Evolutionary conservation across 768 basidiomycete species (phyloP).

Genomic region (Cyathus striatus): DNA sequence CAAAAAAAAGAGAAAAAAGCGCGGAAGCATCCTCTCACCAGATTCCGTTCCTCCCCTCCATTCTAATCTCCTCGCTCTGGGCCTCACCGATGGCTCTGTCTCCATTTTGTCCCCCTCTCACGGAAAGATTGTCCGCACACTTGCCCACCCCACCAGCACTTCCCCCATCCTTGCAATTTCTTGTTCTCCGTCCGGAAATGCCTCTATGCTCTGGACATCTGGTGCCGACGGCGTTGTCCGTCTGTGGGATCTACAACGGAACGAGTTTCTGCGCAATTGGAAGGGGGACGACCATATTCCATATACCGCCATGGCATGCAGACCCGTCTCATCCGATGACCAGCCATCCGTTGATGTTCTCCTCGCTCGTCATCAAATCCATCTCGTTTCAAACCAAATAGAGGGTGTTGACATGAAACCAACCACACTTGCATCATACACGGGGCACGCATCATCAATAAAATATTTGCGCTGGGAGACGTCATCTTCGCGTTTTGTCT

Average conservation of each 20-base stretch:
- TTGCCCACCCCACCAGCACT: constrained; percentile 51
- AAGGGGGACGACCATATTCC: constrained; percentile 56
- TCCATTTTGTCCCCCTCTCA: constrained; percentile 59
- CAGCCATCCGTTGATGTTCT: constrained; percentile 42
- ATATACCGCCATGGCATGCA: constrained; percentile 45
- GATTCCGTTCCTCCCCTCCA: constrained; percentile 18
- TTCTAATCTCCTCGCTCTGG: constrained; percentile 47
- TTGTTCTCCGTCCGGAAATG: constrained; percentile 21
- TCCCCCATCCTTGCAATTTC: constrained; percentile 48
- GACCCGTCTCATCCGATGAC: constrained; percentile 29
- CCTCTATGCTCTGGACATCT: constrained; percentile 47
- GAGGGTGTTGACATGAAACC: constrained; percentile 19
- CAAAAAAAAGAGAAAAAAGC: constrained; percentile 54
- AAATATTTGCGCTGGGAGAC: constrained; percentile 48
- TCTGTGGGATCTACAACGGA: constrained; percentile 51
- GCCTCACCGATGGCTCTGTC: constrained; percentile 56
- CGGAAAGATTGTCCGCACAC: constrained; percentile 46
- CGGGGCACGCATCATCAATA: constrained; percentile 60
- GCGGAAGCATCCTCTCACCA: constrained; percentile 19
- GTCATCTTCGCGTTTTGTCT: constrained; percentile 44
- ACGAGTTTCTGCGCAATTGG: constrained; percentile 43
- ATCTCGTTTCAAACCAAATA: constrained; percentile 36
- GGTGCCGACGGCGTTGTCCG: constrained; percentile 52
- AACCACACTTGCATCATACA: constrained; percentile 48
- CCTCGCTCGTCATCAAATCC: constrained; percentile 56